Base-by-base conservation (phyloP, 352 stramenopile species). In the Thalassiosira livingstoniorum region DNA sequence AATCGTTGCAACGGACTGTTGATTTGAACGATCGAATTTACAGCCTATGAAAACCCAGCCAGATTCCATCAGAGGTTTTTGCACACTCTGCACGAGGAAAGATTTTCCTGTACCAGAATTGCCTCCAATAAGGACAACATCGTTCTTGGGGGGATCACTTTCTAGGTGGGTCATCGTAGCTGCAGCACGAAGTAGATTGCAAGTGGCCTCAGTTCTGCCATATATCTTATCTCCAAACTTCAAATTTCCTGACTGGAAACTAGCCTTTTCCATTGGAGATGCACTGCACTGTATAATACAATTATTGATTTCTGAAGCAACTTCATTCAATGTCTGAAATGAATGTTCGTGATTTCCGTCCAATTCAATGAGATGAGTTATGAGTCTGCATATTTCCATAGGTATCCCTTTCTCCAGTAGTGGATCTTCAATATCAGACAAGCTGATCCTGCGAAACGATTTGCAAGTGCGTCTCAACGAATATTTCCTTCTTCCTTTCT, bases 1-100 rank as follows among this genome's bases (percentile, higher is more conserved):
- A 54, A 68, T 68, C 4, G 35, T 68, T 51, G 23, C 10, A 13
- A 68, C 27, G 18, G 60, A 37, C 34, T 68, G 60, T 34, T 45
- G 32, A 42, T 27, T 53, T 15, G 54, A 45, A 37, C 35, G 35
- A 68, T 68, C 60, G 32, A 68, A 68, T 54, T 68, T 68, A 37
- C 60, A 55, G 34, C 60, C 29, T 10, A 68, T 18, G 54, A 53
- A 68, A 31, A 34, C n/a, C 60, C 60, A 68, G 0, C 60, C 60
- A 54, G 31, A n/a, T 21, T 29, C 31, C 15, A n/a, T 68, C 2
- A 54, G 60, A 35, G 10, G 23, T 53, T 68, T 37, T 29, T 54
- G 29, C 18, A 68, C 7, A 43, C n/a, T 34, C 2, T 11, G 23
- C 10, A 37, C 60, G 29, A 68, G 60, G 23, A 54, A 54, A 15